Base-by-base conservation (phyloP, 2,329 filamentous ascomycete genomes). In the Herpotrichia juniperi region DNA sequence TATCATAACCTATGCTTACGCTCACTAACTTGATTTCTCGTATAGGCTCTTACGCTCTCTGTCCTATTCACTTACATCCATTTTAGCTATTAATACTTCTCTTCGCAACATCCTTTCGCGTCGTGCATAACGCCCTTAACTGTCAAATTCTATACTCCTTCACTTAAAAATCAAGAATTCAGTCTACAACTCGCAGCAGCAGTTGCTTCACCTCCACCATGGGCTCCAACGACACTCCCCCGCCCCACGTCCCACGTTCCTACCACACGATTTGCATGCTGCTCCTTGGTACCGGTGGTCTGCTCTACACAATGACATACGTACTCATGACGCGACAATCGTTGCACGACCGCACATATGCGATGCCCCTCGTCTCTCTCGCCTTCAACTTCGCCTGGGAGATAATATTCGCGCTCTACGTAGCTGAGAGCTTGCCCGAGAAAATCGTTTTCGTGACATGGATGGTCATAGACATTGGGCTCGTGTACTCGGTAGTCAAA, bases 351-450 rank as follows among this genome's bases (percentile, higher is more conserved):
- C 72, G 73, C 31, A 78, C 78, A 4, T 83, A 81, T 56, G 74
- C 79, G 30, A 79, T 82, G 67, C 80, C 81, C 0, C 61, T 82
- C 10, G 62, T 81, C 43, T 74, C 78, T 0, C 76, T 83, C 9
- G 75, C 76, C 12, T 60, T 79, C 61, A 83, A 84, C 53, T 73
- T 83, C 28, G 76, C 76, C 1, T 83, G 81, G 80, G 81, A 83
- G 60, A 63, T 80, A 2, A 69, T 83, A 48, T 81, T 79, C 65
- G 74, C 74, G 2, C 66, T 81, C 21, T 79, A 73, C 56, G 78
- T 83, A 14, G 71, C 75, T 50, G 79, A 81, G 53, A 64, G 69
- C 4, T 59, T 64, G 1, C 59, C 80, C 9, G 81, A 83, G 59
- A 68, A 68, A 11, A 56, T 68, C 14, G 78, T 78, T 24, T 82